A percentile compares a stretch with the other conserved stretches of the same genome.
phyloP scores from a whole-genome alignment of 441 rosid genomes.

The Croton setiger region DNA sequence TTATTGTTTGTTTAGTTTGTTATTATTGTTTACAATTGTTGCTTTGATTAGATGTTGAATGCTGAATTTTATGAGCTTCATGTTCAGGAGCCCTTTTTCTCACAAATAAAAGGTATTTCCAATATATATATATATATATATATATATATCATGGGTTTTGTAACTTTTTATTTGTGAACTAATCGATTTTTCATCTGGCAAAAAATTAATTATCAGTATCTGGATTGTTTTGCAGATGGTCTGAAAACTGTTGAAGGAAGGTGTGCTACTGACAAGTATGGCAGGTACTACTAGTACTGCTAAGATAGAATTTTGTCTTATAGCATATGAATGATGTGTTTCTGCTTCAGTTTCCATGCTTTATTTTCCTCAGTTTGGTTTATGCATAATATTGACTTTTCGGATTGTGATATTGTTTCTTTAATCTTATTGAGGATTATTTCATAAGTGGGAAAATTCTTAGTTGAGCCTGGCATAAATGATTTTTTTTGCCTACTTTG shows the following conservation, averaged over 20 bases:
- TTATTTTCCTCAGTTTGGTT: slow-evolving; percentile 4
- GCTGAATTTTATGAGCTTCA: slow-evolving; percentile 41
- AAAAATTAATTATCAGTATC: slow-evolving; percentile 1
- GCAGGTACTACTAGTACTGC: slow-evolving; percentile 36
- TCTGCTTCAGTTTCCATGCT: background rate
- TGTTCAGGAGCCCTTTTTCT: slow-evolving; percentile 60
- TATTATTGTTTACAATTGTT: background rate
- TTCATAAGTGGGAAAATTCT: background rate
- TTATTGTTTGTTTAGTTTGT: slow-evolving; percentile 1
- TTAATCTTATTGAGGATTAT: background rate
- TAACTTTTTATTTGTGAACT: background rate
- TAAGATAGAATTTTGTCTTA: slow-evolving; percentile 1
- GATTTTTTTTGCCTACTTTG: background rate
- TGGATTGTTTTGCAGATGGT: slow-evolving; percentile 47
- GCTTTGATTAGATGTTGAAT: slow-evolving; percentile 34
- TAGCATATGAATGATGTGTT: background rate
- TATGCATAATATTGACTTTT: background rate
- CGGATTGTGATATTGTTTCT: background rate
- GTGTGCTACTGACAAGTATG: slow-evolving; percentile 45
- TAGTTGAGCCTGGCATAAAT: background rate
- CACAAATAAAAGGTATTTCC: slow-evolving; percentile 46
- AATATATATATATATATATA: background rate
- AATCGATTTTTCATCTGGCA: background rate
- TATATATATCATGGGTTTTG: background rate
- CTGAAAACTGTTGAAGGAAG: slow-evolving; percentile 65